phyloP scores from a whole-genome alignment of 2,329 filamentous ascomycete genomes.

The Cytospora leucostoma region DNA sequence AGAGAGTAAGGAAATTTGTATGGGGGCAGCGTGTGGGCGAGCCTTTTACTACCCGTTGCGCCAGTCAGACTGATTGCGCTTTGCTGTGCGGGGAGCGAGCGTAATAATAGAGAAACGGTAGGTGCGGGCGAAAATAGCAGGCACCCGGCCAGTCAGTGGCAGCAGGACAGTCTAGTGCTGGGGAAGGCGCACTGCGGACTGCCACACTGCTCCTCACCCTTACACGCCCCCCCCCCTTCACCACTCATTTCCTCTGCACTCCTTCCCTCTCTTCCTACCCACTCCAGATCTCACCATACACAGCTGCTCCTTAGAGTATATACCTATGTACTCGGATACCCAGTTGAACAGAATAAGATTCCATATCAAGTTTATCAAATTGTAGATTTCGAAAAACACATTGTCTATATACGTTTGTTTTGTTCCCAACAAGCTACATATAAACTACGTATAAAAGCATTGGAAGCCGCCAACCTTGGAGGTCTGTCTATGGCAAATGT shows the following conservation, averaged over 20 bases:
- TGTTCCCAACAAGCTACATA: background rate
- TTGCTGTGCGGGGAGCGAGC: conserved; percentile 1
- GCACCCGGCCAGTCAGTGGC: conserved; percentile 2
- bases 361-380: no score
- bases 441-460: background rate
- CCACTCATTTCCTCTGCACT: conserved; percentile 3
- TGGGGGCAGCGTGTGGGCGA: conserved; percentile 22
- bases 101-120: conserved; percentile 1
- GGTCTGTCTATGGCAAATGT: background rate
- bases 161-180: conserved; percentile 11
- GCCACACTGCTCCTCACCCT: conserved; percentile 16
- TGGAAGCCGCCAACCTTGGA: background rate
- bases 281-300: background rate
- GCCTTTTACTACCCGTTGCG: conserved; percentile 24
- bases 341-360: no score
- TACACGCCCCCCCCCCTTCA: conserved; percentile 8
- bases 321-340: background rate
- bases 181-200: conserved; percentile 15
- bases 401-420: background rate
- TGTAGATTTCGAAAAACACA: no score
- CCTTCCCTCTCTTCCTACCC: conserved; percentile 4
- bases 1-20: conserved; percentile 21
- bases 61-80: conserved; percentile 3
- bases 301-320: background rate
- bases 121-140: conserved; percentile 2